These are phyloP conservation scores for Gossypium turneri DNA, from an alignment of 345 rosid species.

Conservation along the genomic window DNA sequence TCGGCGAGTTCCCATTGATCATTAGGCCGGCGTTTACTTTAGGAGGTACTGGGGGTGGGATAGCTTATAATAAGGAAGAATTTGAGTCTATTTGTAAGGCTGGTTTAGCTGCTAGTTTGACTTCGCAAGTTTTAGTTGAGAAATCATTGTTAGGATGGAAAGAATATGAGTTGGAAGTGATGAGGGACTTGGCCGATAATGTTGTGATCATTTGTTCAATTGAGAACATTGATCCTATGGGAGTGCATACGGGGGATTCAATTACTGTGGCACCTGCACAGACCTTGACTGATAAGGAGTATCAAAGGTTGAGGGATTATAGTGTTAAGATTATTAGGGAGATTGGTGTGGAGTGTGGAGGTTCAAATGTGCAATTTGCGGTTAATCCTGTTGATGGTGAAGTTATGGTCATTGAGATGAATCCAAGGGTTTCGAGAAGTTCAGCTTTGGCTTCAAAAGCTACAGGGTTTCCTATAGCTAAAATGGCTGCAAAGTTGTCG, in stretches of 20 bases:
- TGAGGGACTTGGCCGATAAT: conserved; percentile 97
- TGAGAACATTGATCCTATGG: conserved; percentile 98
- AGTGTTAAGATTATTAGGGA: conserved; percentile 84
- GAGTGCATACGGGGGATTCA: conserved; percentile 96
- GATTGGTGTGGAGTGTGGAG: conserved; percentile 99
- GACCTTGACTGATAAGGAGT: conserved; percentile 91
- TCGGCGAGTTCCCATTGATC: conserved; percentile 93
- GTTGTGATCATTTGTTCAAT: conserved; percentile 95
- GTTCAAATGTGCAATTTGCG: conserved; percentile 96
- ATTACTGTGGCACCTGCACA: conserved; percentile 99
- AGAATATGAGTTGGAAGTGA: conserved; percentile 94
- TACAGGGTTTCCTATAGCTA: conserved; percentile 96
- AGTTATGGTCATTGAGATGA: conserved; percentile 99
- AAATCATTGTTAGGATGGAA: conserved; percentile 95
- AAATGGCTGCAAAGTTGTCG: conserved; percentile 97
- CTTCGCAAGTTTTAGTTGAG: conserved; percentile 90
- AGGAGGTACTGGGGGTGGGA: conserved; percentile 98
- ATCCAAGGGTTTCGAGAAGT: conserved; percentile 93
- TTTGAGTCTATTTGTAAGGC: conserved; percentile 80
- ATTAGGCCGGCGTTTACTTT: conserved; percentile 92
- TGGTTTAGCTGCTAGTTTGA: conserved; percentile 82
- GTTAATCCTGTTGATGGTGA: conserved; percentile 95
- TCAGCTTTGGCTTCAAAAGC: conserved; percentile 99
- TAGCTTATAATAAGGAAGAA: conserved; percentile 91
- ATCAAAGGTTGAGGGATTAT: conserved; percentile 88